Evolutionary conservation across 2,329 filamentous ascomycete species (phyloP).

Genomic region (Ascosphaera pollenicola): DNA sequence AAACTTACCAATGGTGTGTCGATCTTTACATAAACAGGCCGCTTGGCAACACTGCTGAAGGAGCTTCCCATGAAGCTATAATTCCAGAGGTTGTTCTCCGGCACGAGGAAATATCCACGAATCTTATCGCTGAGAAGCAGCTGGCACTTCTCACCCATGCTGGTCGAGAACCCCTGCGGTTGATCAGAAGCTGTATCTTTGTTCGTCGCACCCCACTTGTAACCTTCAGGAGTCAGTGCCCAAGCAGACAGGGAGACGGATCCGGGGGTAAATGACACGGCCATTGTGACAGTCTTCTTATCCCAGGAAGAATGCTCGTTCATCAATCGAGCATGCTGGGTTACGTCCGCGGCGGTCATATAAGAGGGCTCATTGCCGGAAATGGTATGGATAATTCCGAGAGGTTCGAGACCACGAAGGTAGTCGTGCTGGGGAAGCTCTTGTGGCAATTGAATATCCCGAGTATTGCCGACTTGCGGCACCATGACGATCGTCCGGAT

Average conservation of each 20-base stretch:
- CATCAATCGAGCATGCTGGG: conserved; percentile 77
- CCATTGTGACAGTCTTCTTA: conserved; percentile 82
- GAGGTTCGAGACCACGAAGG: conserved; percentile 63
- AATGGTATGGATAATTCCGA: conserved; percentile 88
- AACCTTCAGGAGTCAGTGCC: conserved; percentile 75
- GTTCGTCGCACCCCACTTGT: conserved; percentile 95
- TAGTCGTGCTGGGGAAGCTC: conserved; percentile 83
- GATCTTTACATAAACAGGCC: conserved; percentile 72
- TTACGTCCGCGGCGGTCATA: conserved; percentile 90
- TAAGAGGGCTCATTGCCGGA: conserved; percentile 89
- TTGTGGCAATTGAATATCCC: conserved; percentile 76
- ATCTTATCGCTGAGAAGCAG: conserved; percentile 82
- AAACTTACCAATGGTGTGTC: conserved; percentile 47
- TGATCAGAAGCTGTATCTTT: conserved; percentile 82
- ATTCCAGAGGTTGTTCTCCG: conserved; percentile 80
- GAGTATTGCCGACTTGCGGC: conserved; percentile 82
- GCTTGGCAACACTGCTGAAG: conserved; percentile 78
- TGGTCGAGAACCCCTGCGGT: conserved; percentile 77
- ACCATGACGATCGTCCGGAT: conserved; percentile 94
- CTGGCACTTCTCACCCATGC: conserved; percentile 90
- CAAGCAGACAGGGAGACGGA: conserved; percentile 89
- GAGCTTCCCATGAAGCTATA: conserved; percentile 93
- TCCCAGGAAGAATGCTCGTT: conserved; percentile 63
- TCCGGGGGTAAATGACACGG: conserved; percentile 88
- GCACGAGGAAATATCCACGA: conserved; percentile 87